A percentile compares a stretch with the other conserved stretches of the same genome.
Conservation (phyloP, 352 stramenopile genomes). For the Phytophthora kernoviae region DNA sequence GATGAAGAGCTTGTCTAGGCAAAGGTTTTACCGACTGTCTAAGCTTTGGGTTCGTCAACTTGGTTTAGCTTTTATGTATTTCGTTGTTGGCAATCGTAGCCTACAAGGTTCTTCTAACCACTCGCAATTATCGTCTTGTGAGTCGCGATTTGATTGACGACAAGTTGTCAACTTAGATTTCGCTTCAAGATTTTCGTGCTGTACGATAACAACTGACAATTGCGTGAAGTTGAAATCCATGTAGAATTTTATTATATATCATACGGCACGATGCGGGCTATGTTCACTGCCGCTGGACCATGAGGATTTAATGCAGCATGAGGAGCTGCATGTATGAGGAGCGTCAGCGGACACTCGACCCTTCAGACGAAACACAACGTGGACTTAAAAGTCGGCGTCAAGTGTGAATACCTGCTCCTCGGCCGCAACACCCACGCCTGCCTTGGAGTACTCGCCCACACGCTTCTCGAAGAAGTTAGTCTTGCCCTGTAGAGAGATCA, state of each 20-base stretch:
- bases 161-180: not conserved
- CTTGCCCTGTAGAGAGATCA: slow-evolving; percentile 98
- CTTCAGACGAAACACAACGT: not conserved
- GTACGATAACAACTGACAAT: not conserved
- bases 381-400: slow-evolving; percentile 92
- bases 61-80: too few species aligned
- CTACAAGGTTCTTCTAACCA: too few species aligned
- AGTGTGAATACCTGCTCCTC: slow-evolving; percentile 93
- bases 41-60: too few species aligned
- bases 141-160: too few species aligned
- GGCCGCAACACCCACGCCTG: slow-evolving; percentile 92
- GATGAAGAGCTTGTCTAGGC: too few species aligned
- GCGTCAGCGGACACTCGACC: slow-evolving; percentile 5
- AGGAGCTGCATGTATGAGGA: slow-evolving; percentile 20
- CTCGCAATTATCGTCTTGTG: too few species aligned
- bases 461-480: slow-evolving; percentile 99
- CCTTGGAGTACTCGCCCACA: slow-evolving; percentile 99
- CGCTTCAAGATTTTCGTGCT: not conserved
- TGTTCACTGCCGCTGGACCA: slow-evolving; percentile 34
- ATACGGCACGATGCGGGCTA: slow-evolving; percentile 41
- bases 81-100: too few species aligned
- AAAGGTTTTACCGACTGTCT: too few species aligned
- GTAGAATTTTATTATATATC: slow-evolving; percentile 37
- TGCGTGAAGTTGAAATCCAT: not conserved
- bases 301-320: slow-evolving; percentile 21